These are phyloP conservation scores for Rosellinia necatrix DNA, from an alignment of 2,329 filamentous ascomycete species.

Conservation along the genomic window DNA sequence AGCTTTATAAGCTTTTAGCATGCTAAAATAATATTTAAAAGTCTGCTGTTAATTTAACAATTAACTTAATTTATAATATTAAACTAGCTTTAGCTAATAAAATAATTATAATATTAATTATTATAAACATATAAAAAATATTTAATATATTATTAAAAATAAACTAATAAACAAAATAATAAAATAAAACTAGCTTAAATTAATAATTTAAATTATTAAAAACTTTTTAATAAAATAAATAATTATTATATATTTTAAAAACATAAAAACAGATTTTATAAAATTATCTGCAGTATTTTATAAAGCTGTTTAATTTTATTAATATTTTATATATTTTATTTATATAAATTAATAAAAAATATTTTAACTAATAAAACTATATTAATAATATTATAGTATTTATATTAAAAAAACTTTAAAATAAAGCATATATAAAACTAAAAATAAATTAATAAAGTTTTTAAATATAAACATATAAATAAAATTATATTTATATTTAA, in stretches of 20 bases:
- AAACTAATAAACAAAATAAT: constrained; percentile 8
- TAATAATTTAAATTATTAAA: constrained; percentile 5
- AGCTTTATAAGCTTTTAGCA: constrained; percentile 16
- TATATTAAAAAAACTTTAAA: constrained; percentile 10
- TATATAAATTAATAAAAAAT: constrained; percentile 6
- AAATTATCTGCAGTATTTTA: constrained; percentile 8
- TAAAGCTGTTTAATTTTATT: constrained; percentile 7
- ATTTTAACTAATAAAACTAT: constrained; percentile 3
- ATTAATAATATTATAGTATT: constrained; percentile 2
- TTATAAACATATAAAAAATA: too few relatives aligned
- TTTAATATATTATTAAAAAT: constrained; percentile 12
- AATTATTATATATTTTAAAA: constrained; percentile 16
- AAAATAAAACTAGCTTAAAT: neutral
- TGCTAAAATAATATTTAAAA: neutral
- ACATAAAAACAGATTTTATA: neutral
- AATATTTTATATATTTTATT: constrained; percentile 19
- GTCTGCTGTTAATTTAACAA: constrained; percentile 7
- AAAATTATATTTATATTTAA: constrained; percentile 3
- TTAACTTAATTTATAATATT: constrained; percentile 15
- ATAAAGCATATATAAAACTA: neutral
- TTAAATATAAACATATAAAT: constrained; percentile 6
- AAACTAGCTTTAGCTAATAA: constrained; percentile 1
- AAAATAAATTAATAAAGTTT: constrained; percentile 2
- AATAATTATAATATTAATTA: constrained; percentile 10
- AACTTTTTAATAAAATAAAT: constrained; percentile 11